These are phyloP conservation scores for Euryodendron excelsum DNA, from an alignment of 148 eudicot genomes.

Conservation along the genomic window DNA sequence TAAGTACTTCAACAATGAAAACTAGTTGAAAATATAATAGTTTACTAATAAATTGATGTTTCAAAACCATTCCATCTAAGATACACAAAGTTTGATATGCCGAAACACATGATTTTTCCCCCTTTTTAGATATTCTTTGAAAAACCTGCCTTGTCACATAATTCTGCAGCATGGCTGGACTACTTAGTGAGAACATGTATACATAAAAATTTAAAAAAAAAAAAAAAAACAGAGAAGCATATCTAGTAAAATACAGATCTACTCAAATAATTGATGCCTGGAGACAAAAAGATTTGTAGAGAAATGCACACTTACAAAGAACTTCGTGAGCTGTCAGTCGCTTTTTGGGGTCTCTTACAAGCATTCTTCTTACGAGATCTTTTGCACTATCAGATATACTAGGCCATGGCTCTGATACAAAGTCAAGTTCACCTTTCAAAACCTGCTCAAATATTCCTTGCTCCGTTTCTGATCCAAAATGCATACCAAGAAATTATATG, in stretches of 20 bases:
- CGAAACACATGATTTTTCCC: no score
- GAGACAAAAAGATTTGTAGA: not conserved
- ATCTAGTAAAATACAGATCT: not conserved
- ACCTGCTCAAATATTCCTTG: constrained; percentile 44
- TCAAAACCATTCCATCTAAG: no score
- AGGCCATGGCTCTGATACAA: constrained; percentile 45
- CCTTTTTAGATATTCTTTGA: no score
- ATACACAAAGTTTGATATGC: no score
- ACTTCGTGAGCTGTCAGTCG: constrained; percentile 40
- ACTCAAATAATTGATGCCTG: not conserved
- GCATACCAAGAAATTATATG: not conserved
- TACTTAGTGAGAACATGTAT: not conserved
- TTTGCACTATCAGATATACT: constrained; percentile 40
- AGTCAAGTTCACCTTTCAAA: constrained; percentile 41
- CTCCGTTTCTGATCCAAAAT: constrained; percentile 35
- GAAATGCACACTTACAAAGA: constrained; percentile 30
- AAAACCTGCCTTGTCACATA: not conserved
- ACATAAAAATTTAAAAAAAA: no score
- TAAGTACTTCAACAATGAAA: no score
- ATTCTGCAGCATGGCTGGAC: not conserved
- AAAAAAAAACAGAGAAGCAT: not conserved
- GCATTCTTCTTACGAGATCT: constrained; percentile 39
- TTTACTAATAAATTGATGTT: no score
- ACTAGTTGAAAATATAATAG: no score
- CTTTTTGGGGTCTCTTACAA: constrained; percentile 33